Evolutionary conservation across 768 basidiomycete genomes (phyloP), one percentile per base, ranked within the genome.

Genomic region (Dacryopinax spathularia): DNA sequence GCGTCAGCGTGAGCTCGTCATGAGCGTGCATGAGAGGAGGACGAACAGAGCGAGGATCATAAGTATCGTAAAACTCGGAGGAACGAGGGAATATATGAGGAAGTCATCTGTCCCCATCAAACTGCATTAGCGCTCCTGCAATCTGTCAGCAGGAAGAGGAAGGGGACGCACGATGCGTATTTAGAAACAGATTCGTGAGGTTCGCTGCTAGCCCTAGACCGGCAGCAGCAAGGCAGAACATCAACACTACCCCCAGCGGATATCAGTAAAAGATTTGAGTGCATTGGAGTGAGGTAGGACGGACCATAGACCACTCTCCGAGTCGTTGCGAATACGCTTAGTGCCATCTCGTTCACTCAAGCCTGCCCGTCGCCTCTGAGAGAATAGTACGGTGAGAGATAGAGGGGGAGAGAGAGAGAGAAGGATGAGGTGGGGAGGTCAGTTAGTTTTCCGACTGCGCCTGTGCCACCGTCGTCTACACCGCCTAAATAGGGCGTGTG

Each of bases 11-110:
- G 29, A 33, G 67, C 60, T 15, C 12, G 62, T 15, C 22, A 22
- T 34, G 25, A 31, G 16, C 25, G 5, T 25, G 7, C 16, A 36
- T 2, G 39, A 56, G 22, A 34, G 35, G 29, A 29, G 22, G 36
- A 75, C 81, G 68, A 63, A 87, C 88, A 81, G 74, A 66, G 84
- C 70, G 25, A 88, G 68, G 65, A 88, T 82, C 33, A 77, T 61
- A 27, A 89, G 77, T 68, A 89, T 82, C 15, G 87, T 88, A 25
- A 84, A 60, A 2, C 85, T 81, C 15, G 88, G 81, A 1, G 83
- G 80, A 60, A 89, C 68, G 63, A 90, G 74, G 0, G 85, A 75
- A 72, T 85, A 90, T 34, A 87, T 84, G 4, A 80, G 82, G 69
- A 86, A 91, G 71, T 86, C 85, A 69, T 74, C 89, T 90, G 64